Evolutionary conservation across 768 basidiomycete genomes (phyloP).

Genomic region (Pholiota microspora): DNA sequence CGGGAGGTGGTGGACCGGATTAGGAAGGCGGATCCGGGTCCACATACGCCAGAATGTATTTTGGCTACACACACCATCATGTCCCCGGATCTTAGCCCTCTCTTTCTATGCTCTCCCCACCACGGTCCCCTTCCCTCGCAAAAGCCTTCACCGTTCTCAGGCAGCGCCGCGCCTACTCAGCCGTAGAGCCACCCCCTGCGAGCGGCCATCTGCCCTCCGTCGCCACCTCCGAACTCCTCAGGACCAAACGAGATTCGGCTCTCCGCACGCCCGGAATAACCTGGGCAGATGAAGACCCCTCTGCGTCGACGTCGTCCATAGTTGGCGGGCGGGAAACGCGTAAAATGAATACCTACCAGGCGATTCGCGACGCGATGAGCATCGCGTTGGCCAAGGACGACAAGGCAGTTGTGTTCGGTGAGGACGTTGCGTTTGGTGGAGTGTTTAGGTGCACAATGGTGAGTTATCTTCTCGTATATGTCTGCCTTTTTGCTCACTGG

Average conservation of each 20-base stretch:
- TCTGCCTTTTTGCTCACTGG: not conserved
- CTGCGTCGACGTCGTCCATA: conserved; percentile 39
- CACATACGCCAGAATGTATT: conserved; percentile 4
- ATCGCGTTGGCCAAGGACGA: conserved; percentile 85
- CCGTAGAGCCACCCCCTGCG: conserved; percentile 70
- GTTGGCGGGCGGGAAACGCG: conserved; percentile 82
- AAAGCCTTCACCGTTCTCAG: conserved; percentile 20
- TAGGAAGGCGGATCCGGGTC: conserved; percentile 15
- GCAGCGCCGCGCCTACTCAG: conserved; percentile 50
- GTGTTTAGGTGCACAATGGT: conserved; percentile 95
- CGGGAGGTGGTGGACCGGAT: conserved; percentile 14
- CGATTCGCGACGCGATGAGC: conserved; percentile 87
- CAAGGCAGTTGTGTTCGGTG: conserved; percentile 85
- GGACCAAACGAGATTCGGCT: conserved; percentile 63
- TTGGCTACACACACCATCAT: conserved; percentile 15
- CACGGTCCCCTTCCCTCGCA: conserved; percentile 17
- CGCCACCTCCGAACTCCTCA: conserved; percentile 65
- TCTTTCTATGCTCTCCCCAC: conserved; percentile 30
- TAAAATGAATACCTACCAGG: conserved; percentile 96
- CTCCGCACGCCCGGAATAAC: conserved; percentile 68
- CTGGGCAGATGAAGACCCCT: conserved; percentile 66
- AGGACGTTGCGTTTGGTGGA: conserved; percentile 91
- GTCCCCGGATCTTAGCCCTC: conserved; percentile 43
- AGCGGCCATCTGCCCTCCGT: conserved; percentile 75
- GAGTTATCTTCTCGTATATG: not conserved